phyloP scores from a whole-genome alignment of 192 early-diverging fungal species.

The Coemansia sp. region DNA sequence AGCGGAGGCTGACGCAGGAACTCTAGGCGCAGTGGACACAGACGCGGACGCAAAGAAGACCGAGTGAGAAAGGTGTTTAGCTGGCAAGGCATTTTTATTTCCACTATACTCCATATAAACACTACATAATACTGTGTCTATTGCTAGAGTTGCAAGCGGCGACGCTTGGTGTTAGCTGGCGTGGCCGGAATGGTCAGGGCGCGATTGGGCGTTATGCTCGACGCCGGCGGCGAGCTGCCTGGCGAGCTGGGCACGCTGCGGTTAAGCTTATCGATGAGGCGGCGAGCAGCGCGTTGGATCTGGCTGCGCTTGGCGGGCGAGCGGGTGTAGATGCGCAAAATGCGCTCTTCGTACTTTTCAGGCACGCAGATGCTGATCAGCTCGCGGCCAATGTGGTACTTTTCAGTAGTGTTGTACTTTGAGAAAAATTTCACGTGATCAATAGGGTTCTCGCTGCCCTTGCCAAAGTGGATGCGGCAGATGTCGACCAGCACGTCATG shows the following conservation, averaged over 20 bases:
- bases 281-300: slow-evolving; percentile 46
- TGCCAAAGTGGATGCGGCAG: slow-evolving; percentile 77
- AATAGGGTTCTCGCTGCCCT: slow-evolving; percentile 83
- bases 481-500: slow-evolving; percentile 76
- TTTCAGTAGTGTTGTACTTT: slow-evolving; percentile 61
- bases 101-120: neutral
- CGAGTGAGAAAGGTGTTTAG: slow-evolving; percentile 15
- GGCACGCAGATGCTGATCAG: slow-evolving; percentile 65
- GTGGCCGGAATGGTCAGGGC: slow-evolving; percentile 42
- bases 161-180: slow-evolving; percentile 13
- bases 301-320: slow-evolving; percentile 37
- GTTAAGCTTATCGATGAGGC: slow-evolving; percentile 34
- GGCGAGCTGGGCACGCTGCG: slow-evolving; percentile 9
- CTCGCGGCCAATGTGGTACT: slow-evolving; percentile 67
- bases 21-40: neutral
- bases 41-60: slow-evolving; percentile 31
- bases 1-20: neutral
- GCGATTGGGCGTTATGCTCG: slow-evolving; percentile 40
- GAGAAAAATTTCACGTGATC: slow-evolving; percentile 79
- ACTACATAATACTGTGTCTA: neutral
- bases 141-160: slow-evolving; percentile 30
- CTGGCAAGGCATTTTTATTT: neutral
- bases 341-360: slow-evolving; percentile 50
- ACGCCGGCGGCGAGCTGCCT: slow-evolving; percentile 14
- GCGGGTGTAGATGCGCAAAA: slow-evolving; percentile 49